Percentiles rank a stretch among this genome's conserved stretches.
These are phyloP conservation scores for Fusarium musae DNA, from an alignment of 2,329 filamentous ascomycete species.

Conservation along the genomic window DNA sequence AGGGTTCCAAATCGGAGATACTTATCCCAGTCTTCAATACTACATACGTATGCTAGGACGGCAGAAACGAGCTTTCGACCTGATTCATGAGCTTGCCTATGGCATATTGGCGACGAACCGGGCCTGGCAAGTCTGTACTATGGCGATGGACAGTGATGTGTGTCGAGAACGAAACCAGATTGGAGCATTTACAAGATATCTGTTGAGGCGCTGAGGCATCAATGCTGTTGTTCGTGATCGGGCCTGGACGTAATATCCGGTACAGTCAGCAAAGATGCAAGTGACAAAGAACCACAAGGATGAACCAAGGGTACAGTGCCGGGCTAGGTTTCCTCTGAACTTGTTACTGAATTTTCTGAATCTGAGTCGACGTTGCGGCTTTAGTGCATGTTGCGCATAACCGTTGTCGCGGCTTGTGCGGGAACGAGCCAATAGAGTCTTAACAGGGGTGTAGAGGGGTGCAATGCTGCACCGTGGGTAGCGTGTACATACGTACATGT, in stretches of 20 bases:
- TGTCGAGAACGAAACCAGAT: background rate
- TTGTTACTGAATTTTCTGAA: conserved; percentile 55
- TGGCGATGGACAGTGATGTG: background rate
- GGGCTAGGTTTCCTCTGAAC: conserved; percentile 49
- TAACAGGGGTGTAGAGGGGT: conserved; percentile 40
- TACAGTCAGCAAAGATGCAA: conserved; percentile 16
- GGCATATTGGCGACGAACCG: background rate
- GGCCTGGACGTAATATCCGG: conserved; percentile 10
- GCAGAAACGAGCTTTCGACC: conserved; percentile 1
- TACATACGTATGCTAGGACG: background rate
- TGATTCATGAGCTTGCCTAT: conserved; percentile 2
- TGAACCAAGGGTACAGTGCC: conserved; percentile 21
- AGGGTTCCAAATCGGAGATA: conserved; percentile 30
- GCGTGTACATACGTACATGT: conserved; percentile 18
- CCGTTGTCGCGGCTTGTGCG: conserved; percentile 57
- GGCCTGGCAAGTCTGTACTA: background rate
- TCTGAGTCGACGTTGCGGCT: conserved; percentile 59
- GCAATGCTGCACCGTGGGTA: conserved; percentile 20
- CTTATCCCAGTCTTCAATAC: conserved; percentile 15
- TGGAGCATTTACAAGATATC: background rate
- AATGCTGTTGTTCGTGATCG: background rate
- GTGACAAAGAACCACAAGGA: conserved; percentile 26
- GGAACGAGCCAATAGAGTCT: conserved; percentile 53
- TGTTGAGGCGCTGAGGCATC: background rate
- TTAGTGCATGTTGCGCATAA: conserved; percentile 65